phyloP scores from a whole-genome alignment of 1,139 yeast species.

The Yamadazyma triangularis region DNA sequence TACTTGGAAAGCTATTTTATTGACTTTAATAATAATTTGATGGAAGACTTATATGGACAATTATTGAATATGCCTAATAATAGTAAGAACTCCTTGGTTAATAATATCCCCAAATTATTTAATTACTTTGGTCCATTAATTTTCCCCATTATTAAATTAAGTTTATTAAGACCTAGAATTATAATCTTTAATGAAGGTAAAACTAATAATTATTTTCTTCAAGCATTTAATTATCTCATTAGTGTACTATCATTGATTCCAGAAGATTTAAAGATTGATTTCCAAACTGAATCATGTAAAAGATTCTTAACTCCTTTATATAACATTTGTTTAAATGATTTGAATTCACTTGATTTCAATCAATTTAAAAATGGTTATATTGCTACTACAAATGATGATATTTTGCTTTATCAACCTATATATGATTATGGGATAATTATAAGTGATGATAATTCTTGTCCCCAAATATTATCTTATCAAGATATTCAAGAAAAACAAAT shows the following conservation, averaged over 20 bases:
- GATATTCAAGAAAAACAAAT: conserved; percentile 6
- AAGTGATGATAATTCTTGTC: conserved; percentile 15
- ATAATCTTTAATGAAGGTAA: conserved; percentile 46
- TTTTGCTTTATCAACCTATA: conserved; percentile 54
- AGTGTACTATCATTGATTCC: conserved; percentile 38
- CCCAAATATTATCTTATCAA: conserved; percentile 10
- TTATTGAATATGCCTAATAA: neutral
- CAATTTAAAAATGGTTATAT: conserved; percentile 8
- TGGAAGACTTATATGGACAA: conserved; percentile 17
- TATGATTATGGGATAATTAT: conserved; percentile 49
- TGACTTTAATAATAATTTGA: conserved; percentile 15
- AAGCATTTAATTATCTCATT: conserved; percentile 33
- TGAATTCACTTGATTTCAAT: conserved; percentile 13
- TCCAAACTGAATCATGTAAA: conserved; percentile 8
- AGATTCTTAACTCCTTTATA: conserved; percentile 48
- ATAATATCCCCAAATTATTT: conserved; percentile 40
- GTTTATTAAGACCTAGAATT: conserved; percentile 58
- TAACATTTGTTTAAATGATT: conserved; percentile 63
- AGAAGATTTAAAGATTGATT: conserved; percentile 19
- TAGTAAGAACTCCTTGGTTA: conserved; percentile 2
- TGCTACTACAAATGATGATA: conserved; percentile 71
- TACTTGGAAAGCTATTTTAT: conserved; percentile 37
- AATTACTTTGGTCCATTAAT: conserved; percentile 66
- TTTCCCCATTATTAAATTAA: conserved; percentile 66
- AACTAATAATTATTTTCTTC: conserved; percentile 19